Conservation (phyloP, 352 stramenopile genomes). For the Phytophthora foliorum region DNA sequence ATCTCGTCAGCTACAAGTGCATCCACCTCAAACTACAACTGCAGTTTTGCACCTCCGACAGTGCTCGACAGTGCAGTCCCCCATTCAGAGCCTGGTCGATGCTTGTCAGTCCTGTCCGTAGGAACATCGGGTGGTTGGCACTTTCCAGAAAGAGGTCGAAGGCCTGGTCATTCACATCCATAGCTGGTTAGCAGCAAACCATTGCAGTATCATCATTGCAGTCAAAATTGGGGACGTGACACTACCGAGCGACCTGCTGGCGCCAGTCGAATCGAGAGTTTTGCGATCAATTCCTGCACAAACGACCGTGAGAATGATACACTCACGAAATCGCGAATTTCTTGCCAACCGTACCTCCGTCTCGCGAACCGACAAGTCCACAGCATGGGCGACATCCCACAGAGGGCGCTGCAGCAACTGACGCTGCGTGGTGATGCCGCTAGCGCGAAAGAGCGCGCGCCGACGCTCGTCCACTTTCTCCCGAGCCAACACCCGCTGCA, state of each 20-base stretch:
- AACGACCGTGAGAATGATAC: constrained; percentile 8
- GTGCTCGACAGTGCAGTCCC: constrained; percentile 59
- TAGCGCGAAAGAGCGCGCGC: constrained; percentile 52
- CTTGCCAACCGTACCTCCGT: constrained; percentile 44
- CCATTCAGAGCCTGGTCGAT: constrained; percentile 76
- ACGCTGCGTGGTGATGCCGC: constrained; percentile 62
- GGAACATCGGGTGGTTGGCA: constrained; percentile 66
- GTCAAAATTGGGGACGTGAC: not conserved
- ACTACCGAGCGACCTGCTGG: constrained; percentile 53
- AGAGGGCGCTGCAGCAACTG: constrained; percentile 63
- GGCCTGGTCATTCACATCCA: constrained; percentile 45
- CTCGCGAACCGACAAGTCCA: constrained; percentile 72
- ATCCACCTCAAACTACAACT: not conserved
- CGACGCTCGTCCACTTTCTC: constrained; percentile 64
- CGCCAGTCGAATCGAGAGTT: constrained; percentile 66
- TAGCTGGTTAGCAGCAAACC: constrained; percentile 10
- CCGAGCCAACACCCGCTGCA: constrained; percentile 62
- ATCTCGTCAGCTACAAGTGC: constrained; percentile 11
- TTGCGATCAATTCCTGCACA: constrained; percentile 60
- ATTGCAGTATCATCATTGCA: not conserved
- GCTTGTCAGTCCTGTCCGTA: constrained; percentile 68
- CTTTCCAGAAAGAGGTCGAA: constrained; percentile 86
- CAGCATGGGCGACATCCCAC: constrained; percentile 71
- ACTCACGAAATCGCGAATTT: constrained; percentile 4
- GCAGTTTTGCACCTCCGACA: constrained; percentile 55